Evolutionary conservation across 768 basidiomycete species (phyloP).

Genomic region (Xanthoconium purpureum): DNA sequence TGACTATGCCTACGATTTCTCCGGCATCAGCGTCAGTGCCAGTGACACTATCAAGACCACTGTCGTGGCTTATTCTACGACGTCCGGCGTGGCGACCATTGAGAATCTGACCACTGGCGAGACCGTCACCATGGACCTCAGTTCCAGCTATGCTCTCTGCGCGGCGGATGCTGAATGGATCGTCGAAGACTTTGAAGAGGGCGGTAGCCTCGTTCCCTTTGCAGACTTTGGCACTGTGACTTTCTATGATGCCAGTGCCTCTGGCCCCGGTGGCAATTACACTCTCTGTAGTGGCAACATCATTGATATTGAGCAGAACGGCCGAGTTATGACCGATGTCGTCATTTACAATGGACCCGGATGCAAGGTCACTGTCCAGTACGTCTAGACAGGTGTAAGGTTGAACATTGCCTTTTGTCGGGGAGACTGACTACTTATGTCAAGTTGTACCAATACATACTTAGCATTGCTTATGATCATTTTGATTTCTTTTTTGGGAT

Average conservation of each 20-base stretch:
- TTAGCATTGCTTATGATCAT: too few relatives aligned
- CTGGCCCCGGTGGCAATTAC: conserved; percentile 3
- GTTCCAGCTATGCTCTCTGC: conserved; percentile 16
- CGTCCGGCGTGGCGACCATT: conserved; percentile 14
- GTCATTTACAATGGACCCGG: conserved; percentile 1
- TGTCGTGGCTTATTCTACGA: conserved; percentile 17
- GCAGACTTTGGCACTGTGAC: conserved; percentile 20
- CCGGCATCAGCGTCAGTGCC: conserved; percentile 8
- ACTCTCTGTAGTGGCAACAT: conserved; percentile 7
- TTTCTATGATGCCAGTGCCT: conserved; percentile 13
- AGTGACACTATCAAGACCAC: conserved; percentile 17
- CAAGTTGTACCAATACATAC: too few relatives aligned
- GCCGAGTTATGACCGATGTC: conserved; percentile 4
- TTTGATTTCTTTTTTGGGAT: too few relatives aligned
- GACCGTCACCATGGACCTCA: background rate
- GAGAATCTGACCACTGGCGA: conserved; percentile 19
- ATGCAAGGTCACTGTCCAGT: background rate
- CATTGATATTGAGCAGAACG: conserved; percentile 11
- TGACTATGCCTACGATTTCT: conserved; percentile 12
- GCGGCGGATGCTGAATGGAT: conserved; percentile 22
- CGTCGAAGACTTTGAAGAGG: conserved; percentile 17
- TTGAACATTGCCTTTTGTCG: too few relatives aligned
- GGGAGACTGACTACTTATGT: too few relatives aligned
- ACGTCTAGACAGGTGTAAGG: conserved; percentile 1
- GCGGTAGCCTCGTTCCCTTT: conserved; percentile 2